A percentile compares a stretch with the other conserved stretches of the same genome.
Evolutionary conservation across 176 grass and related monocot genomes (phyloP).

Genomic region (Canna indica): DNA sequence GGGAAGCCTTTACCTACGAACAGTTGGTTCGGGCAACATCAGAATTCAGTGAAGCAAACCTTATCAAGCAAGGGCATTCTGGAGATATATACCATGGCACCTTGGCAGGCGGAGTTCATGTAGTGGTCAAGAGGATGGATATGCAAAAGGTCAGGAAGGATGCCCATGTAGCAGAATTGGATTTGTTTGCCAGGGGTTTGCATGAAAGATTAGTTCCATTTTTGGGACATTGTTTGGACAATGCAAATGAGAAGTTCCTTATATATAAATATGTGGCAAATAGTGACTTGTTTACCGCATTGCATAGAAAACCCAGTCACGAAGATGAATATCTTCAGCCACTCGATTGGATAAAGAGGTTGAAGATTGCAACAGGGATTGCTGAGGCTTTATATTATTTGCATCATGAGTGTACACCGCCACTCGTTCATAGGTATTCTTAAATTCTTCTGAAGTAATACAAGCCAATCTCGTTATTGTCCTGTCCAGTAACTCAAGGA

Average conservation of each 20-base stretch:
- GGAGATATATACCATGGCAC: slow-evolving; percentile 70
- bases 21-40: slow-evolving; percentile 43
- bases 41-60: slow-evolving; percentile 47
- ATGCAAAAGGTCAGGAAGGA: slow-evolving; percentile 35
- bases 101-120: slow-evolving; percentile 42
- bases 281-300: slow-evolving; percentile 49
- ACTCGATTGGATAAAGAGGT: slow-evolving; percentile 98
- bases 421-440: slow-evolving; percentile 90
- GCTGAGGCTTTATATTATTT: slow-evolving; percentile 91
- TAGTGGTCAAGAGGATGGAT: slow-evolving; percentile 68
- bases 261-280: slow-evolving; percentile 82
- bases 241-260: slow-evolving; percentile 67
- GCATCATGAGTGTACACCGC: slow-evolving; percentile 79
- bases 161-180: slow-evolving; percentile 57
- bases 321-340: slow-evolving; percentile 80
- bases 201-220: slow-evolving; percentile 65
- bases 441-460: neutral
- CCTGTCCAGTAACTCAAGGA: neutral
- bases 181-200: slow-evolving; percentile 65
- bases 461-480: neutral
- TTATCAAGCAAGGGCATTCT: slow-evolving; percentile 68
- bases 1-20: slow-evolving; percentile 62
- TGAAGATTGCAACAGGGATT: slow-evolving; percentile 92
- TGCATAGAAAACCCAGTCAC: slow-evolving; percentile 49
- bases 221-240: slow-evolving; percentile 65